A percentile compares a stretch with the other conserved stretches of the same genome.
These are phyloP conservation scores for Glonium stellatum DNA, from an alignment of 495 filamentous ascomycete genomes.

Conservation along the genomic window DNA sequence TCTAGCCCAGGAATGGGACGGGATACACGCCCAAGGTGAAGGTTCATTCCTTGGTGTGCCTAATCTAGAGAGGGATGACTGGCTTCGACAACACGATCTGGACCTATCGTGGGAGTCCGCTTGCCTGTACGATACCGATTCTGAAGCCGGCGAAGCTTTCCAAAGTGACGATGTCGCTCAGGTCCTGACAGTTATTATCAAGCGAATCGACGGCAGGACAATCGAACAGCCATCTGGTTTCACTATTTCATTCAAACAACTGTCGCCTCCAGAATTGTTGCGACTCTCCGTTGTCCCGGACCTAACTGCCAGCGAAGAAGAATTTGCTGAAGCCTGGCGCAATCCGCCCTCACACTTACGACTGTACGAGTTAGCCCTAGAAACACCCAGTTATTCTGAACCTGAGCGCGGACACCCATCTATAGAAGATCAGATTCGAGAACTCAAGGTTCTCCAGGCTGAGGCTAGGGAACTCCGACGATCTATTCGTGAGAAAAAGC, in stretches of 20 bases:
- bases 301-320: conserved; percentile 8
- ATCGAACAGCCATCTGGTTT: conserved; percentile 27
- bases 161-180: conserved; percentile 19
- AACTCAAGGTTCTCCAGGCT: conserved; percentile 29
- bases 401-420: conserved; percentile 2
- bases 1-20: conserved; percentile 28
- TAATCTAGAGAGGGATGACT: conserved; percentile 19
- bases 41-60: conserved; percentile 16
- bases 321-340: conserved; percentile 23
- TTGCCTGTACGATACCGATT: conserved; percentile 22
- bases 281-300: conserved; percentile 10
- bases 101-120: conserved; percentile 27
- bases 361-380: conserved; percentile 1
- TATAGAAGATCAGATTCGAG: conserved; percentile 29
- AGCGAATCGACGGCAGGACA: conserved; percentile 21
- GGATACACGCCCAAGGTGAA: conserved; percentile 19
- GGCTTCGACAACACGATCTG: conserved; percentile 24
- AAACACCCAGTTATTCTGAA: conserved; percentile 10
- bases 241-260: conserved; percentile 28
- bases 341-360: conserved; percentile 25
- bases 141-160: conserved; percentile 3
- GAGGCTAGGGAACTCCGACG: conserved; percentile 27
- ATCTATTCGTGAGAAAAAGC: conserved; percentile 27
- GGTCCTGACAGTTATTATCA: conserved; percentile 25
- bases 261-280: conserved; percentile 27